Evolutionary conservation across 495 filamentous ascomycete genomes (phyloP).

Genomic region (Hypoxylon subgilvum): DNA sequence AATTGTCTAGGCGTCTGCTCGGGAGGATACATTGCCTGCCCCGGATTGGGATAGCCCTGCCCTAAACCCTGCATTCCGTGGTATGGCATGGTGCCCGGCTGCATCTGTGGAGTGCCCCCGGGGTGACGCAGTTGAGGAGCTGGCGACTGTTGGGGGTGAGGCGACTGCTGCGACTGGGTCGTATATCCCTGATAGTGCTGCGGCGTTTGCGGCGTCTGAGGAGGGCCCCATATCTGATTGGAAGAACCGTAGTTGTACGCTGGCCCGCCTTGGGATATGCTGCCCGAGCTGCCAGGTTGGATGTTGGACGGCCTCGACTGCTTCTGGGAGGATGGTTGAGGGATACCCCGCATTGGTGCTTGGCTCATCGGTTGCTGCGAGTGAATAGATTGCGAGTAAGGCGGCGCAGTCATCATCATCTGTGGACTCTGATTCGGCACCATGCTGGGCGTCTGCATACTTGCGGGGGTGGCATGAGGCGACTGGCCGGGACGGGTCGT

Average conservation of each 20-base stretch:
- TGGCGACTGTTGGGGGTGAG: constrained; percentile 63
- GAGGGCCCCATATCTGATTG: constrained; percentile 56
- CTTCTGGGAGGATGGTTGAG: constrained; percentile 57
- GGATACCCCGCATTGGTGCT: constrained; percentile 59
- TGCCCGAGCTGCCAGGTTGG: constrained; percentile 47
- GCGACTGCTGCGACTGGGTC: constrained; percentile 63
- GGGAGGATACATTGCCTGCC: constrained; percentile 62
- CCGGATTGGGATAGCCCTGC: constrained; percentile 57
- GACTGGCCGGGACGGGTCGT: constrained; percentile 57
- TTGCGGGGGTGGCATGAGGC: constrained; percentile 52
- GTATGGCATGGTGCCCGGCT: constrained; percentile 62
- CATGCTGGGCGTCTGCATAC: constrained; percentile 49
- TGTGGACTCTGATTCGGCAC: constrained; percentile 61
- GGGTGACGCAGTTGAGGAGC: constrained; percentile 68
- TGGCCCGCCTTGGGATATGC: constrained; percentile 48
- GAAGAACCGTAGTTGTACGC: constrained; percentile 59
- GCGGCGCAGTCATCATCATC: constrained; percentile 62
- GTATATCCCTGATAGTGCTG: constrained; percentile 56
- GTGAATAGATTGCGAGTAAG: constrained; percentile 59
- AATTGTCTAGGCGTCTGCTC: constrained; percentile 68
- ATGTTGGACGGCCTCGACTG: constrained; percentile 51
- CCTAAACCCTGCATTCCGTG: constrained; percentile 65
- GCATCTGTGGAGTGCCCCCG: constrained; percentile 64
- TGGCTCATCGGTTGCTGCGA: constrained; percentile 57
- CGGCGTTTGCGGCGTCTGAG: constrained; percentile 54